A percentile compares a stretch with the other conserved stretches of the same genome.
Evolutionary conservation across 2,329 filamentous ascomycete species (phyloP).

Genomic region (Colletotrichum liaoningense): DNA sequence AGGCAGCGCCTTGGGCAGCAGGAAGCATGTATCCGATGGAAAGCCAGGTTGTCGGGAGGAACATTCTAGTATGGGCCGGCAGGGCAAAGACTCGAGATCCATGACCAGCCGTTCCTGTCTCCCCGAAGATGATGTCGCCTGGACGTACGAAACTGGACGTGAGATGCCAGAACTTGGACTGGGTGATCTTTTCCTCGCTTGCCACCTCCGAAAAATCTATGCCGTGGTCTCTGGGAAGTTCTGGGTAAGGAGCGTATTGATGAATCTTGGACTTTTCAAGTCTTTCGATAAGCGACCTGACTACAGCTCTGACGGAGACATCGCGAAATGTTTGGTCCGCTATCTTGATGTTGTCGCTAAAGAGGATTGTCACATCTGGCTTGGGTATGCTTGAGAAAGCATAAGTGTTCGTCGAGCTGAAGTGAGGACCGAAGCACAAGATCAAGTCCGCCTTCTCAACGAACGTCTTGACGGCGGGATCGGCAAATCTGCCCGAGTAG

Average conservation of each 20-base stretch:
- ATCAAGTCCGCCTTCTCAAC: conserved; percentile 34
- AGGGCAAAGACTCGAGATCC: conserved; percentile 64
- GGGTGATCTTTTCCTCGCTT: conserved; percentile 52
- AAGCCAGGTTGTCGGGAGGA: conserved; percentile 66
- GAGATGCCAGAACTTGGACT: conserved; percentile 59
- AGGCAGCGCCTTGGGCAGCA: conserved; percentile 64
- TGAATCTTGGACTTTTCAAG: conserved; percentile 40
- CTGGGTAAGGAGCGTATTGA: conserved; percentile 41
- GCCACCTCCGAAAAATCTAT: conserved; percentile 35
- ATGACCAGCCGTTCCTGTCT: conserved; percentile 68
- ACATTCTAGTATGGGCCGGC: conserved; percentile 57
- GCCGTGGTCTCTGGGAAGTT: conserved; percentile 41
- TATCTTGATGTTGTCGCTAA: conserved; percentile 42
- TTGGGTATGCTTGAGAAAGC: conserved; percentile 6
- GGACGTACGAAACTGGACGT: conserved; percentile 46
- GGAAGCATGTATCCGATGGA: conserved; percentile 72
- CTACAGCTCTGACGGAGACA: conserved; percentile 38
- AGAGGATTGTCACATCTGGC: conserved; percentile 29
- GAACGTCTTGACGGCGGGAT: conserved; percentile 38
- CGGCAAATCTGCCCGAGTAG: conserved; percentile 7
- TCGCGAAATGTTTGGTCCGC: conserved; percentile 44
- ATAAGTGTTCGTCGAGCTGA: conserved; percentile 18
- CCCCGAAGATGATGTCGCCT: conserved; percentile 67
- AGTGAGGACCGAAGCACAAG: conserved; percentile 17
- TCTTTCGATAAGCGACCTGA: conserved; percentile 38